Evolutionary conservation across 345 rosid species (phyloP).

Genomic region (Boechera stricta): DNA sequence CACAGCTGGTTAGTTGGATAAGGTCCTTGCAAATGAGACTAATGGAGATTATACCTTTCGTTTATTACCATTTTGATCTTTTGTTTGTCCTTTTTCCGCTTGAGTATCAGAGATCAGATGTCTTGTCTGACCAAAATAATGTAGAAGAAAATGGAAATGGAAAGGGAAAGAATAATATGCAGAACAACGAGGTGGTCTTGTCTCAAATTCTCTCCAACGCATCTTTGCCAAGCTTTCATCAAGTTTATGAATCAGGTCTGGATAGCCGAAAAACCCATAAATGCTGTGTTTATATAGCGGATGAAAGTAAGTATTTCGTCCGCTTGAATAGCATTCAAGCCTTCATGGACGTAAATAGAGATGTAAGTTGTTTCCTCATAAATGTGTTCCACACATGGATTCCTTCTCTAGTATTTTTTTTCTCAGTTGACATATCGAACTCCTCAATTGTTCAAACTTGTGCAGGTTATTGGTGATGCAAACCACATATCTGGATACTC

Average conservation of each 20-base stretch:
- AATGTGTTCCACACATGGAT: constrained; percentile 2
- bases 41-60: neutral
- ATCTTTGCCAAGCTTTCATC: constrained; percentile 75
- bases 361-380: constrained; percentile 59
- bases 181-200: constrained; percentile 56
- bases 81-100: constrained; percentile 27
- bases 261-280: constrained; percentile 70
- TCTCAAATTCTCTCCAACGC: constrained; percentile 76
- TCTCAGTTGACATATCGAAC: constrained; percentile 22
- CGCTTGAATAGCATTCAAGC: constrained; percentile 92
- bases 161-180: constrained; percentile 59
- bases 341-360: constrained; percentile 87
- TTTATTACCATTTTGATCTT: constrained; percentile 20
- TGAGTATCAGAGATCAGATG: constrained; percentile 66
- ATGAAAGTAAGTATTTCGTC: constrained; percentile 69
- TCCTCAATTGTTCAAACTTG: neutral
- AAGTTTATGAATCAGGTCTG: constrained; percentile 53
- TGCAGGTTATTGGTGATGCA: constrained; percentile 82
- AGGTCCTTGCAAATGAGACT: constrained; percentile 29
- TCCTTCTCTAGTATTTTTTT: neutral
- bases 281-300: constrained; percentile 92
- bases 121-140: constrained; percentile 51
- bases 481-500: constrained; percentile 84
- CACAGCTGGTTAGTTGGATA: constrained; percentile 83
- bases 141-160: constrained; percentile 81